These are phyloP conservation scores for Chlorella sp. DNA, from an alignment of 139 green algal genomes.

Conservation along the genomic window DNA sequence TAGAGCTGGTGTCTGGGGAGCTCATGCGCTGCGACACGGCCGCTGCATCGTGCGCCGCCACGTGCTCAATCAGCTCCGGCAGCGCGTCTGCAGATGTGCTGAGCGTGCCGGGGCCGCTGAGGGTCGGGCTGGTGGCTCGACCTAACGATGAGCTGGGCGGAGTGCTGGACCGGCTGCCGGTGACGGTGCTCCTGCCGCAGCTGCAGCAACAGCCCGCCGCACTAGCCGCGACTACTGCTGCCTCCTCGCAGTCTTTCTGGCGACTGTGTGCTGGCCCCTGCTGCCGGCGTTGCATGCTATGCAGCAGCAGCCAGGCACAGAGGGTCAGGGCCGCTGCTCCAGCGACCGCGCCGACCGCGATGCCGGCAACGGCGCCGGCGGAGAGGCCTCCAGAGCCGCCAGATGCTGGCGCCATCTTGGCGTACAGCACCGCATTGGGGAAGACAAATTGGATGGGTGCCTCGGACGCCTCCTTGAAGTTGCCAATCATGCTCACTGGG, in stretches of 20 bases:
- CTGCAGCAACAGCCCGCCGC: too few species aligned
- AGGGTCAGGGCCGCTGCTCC: not conserved
- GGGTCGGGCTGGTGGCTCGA: too few species aligned
- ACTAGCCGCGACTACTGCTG: too few species aligned
- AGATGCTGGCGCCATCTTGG: not conserved
- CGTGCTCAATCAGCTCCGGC: not conserved
- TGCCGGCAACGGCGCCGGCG: not conserved
- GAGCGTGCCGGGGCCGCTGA: too few species aligned
- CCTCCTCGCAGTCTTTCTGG: not conserved
- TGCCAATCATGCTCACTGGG: too few species aligned
- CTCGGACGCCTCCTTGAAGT: not conserved
- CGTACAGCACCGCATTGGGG: not conserved
- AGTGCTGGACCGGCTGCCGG: too few species aligned
- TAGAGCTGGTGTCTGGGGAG: not conserved
- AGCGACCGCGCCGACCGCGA: not conserved
- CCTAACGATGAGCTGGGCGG: too few species aligned
- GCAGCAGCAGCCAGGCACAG: not conserved
- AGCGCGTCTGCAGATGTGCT: too few species aligned
- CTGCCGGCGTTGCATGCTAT: not conserved
- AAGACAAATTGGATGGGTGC: not conserved
- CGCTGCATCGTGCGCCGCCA: not conserved
- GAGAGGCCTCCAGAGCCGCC: not conserved
- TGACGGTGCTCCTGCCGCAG: too few species aligned
- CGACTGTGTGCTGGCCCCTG: not conserved
- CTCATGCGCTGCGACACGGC: not conserved